These are phyloP conservation scores for Dentipellis sp. DNA, from an alignment of 768 basidiomycete genomes.

Conservation along the genomic window DNA sequence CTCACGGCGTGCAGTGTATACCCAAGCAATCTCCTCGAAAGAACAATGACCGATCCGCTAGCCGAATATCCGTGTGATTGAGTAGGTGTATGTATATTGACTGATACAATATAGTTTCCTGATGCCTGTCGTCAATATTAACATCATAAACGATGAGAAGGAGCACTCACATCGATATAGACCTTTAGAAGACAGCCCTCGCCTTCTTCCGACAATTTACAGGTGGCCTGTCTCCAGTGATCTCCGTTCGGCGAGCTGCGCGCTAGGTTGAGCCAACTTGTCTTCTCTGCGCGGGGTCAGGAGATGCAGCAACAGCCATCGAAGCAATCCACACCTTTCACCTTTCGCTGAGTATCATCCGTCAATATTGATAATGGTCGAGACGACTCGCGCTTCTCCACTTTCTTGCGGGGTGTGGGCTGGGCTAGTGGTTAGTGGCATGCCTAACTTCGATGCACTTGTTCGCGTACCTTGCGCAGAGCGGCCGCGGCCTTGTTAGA, in stretches of 20 bases:
- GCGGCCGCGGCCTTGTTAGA: constrained; percentile 14
- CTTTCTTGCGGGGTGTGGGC: constrained; percentile 42
- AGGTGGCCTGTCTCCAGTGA: constrained; percentile 67
- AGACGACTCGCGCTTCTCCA: constrained; percentile 42
- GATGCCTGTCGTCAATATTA: constrained; percentile 5
- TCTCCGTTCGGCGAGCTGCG: constrained; percentile 41
- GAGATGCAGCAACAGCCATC: background rate
- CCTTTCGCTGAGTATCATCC: constrained; percentile 40
- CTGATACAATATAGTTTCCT: constrained; percentile 70
- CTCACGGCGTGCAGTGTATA: constrained; percentile 55
- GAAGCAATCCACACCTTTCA: constrained; percentile 41
- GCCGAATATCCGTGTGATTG: constrained; percentile 74
- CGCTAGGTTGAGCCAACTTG: constrained; percentile 59
- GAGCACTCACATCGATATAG: constrained; percentile 58
- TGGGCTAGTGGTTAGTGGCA: constrained; percentile 16
- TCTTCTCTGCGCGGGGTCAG: constrained; percentile 42
- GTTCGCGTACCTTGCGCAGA: constrained; percentile 9
- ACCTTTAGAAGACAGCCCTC: constrained; percentile 61
- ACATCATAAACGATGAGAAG: background rate
- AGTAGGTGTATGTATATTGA: constrained; percentile 66
- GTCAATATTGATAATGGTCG: constrained; percentile 21
- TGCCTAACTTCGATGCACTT: background rate
- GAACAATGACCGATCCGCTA: constrained; percentile 66
- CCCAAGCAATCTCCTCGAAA: constrained; percentile 68
- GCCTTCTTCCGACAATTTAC: constrained; percentile 60